phyloP scores from a whole-genome alignment of 2,329 filamentous ascomycete species.

The Monilinia laxa region DNA sequence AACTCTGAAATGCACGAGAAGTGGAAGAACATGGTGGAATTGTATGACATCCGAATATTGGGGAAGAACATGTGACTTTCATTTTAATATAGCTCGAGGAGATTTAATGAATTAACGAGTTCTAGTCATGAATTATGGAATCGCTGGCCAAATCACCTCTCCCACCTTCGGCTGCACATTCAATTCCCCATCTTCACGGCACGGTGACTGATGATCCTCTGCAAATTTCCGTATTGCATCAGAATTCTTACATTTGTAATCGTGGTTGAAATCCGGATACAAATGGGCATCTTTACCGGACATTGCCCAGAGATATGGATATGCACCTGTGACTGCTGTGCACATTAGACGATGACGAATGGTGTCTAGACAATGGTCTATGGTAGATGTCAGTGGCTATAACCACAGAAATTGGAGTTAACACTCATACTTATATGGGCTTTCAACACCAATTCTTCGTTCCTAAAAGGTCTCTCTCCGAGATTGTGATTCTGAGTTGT shows the following conservation, averaged over 20 bases:
- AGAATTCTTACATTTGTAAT: constrained; percentile 53
- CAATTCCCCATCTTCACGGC: constrained; percentile 34
- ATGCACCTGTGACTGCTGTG: constrained; percentile 50
- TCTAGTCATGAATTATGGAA: constrained; percentile 29
- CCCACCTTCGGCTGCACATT: constrained; percentile 32
- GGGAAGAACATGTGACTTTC: neutral
- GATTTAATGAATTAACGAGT: neutral
- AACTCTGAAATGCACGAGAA: neutral
- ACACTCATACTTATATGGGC: constrained; percentile 44
- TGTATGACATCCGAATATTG: neutral
- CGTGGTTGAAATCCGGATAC: constrained; percentile 55
- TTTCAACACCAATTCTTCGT: constrained; percentile 49
- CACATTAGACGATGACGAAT: constrained; percentile 57
- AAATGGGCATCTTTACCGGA: constrained; percentile 42
- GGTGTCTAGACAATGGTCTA: constrained; percentile 54
- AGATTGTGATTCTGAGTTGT: constrained; percentile 48
- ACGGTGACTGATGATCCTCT: constrained; percentile 46
- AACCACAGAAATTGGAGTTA: neutral
- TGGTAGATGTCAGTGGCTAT: neutral
- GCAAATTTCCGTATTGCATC: constrained; percentile 52
- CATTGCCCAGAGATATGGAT: constrained; percentile 55
- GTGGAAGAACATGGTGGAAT: neutral
- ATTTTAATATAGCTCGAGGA: neutral
- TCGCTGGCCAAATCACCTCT: constrained; percentile 31
- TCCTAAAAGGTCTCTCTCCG: constrained; percentile 49